Conservation (phyloP, 2,329 filamentous ascomycete genomes). For the Botrytis galanthina region DNA sequence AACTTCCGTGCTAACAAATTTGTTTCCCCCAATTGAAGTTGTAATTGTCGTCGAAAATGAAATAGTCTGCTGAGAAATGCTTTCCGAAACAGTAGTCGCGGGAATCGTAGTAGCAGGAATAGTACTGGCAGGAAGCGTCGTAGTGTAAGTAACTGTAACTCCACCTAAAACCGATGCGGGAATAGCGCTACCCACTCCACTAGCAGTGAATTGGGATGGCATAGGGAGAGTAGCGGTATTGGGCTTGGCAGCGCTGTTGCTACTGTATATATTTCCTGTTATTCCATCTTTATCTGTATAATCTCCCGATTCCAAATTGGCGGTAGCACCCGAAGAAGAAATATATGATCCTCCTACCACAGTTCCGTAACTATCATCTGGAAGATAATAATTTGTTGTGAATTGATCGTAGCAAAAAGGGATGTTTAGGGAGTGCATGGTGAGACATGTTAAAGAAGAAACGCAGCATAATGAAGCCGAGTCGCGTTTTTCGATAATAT, state of each 20-base stretch:
- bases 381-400: conserved; percentile 50
- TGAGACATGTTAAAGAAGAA: conserved; percentile 30
- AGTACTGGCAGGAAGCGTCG: conserved; percentile 31
- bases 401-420: conserved; percentile 53
- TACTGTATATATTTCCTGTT: conserved; percentile 47
- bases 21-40: background rate
- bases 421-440: conserved; percentile 39
- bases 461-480: conserved; percentile 34
- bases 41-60: background rate
- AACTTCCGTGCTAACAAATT: background rate
- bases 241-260: conserved; percentile 41
- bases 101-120: conserved; percentile 21
- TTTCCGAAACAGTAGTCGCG: conserved; percentile 9
- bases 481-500: conserved; percentile 1
- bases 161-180: conserved; percentile 45
- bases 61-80: background rate
- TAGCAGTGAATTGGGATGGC: conserved; percentile 46
- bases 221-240: conserved; percentile 46
- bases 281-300: conserved; percentile 43
- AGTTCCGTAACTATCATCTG: conserved; percentile 47
- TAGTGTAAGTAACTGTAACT: conserved; percentile 38
- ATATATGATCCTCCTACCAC: conserved; percentile 46
- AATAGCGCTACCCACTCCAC: conserved; percentile 47
- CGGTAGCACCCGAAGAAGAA: conserved; percentile 39
- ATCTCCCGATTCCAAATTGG: conserved; percentile 46